These are phyloP conservation scores for Vitis riparia DNA, from an alignment of 164 flowering plant genomes.

Conservation along the genomic window DNA sequence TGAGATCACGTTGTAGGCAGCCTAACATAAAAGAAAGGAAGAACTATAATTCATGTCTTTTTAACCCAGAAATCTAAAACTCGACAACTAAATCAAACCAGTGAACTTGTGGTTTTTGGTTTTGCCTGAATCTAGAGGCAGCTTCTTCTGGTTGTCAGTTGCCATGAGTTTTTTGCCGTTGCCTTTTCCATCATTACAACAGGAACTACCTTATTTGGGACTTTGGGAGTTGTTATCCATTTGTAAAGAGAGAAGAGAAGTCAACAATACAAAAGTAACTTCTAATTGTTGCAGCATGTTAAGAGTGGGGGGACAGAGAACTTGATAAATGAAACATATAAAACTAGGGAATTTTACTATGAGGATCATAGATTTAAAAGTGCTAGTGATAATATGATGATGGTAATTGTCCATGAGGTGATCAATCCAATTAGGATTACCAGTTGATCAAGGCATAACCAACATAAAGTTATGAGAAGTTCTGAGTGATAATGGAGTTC, in stretches of 20 bases:
- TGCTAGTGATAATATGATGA: background rate
- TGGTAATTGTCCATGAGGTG: background rate
- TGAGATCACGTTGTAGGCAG: conserved; percentile 75
- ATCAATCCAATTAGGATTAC: background rate
- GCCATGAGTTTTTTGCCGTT: too few species aligned
- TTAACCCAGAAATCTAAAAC: background rate
- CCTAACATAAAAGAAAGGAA: conserved; percentile 34
- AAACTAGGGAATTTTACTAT: background rate
- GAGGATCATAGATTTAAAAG: background rate
- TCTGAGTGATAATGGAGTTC: background rate
- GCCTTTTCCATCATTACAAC: too few species aligned
- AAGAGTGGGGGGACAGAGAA: too few species aligned
- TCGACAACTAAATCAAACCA: background rate
- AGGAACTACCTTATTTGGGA: too few species aligned
- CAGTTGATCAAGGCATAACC: background rate
- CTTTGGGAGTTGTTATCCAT: too few species aligned
- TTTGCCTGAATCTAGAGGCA: too few species aligned
- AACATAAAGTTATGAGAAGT: background rate
- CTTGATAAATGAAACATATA: too few species aligned
- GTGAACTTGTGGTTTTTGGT: background rate
- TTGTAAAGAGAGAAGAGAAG: too few species aligned
- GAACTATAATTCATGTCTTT: background rate
- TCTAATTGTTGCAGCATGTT: too few species aligned
- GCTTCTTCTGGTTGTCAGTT: too few species aligned
- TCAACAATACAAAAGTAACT: too few species aligned